Evolutionary conservation across 2,329 filamentous ascomycete genomes (phyloP).

Genomic region (Cytospora piceae): DNA sequence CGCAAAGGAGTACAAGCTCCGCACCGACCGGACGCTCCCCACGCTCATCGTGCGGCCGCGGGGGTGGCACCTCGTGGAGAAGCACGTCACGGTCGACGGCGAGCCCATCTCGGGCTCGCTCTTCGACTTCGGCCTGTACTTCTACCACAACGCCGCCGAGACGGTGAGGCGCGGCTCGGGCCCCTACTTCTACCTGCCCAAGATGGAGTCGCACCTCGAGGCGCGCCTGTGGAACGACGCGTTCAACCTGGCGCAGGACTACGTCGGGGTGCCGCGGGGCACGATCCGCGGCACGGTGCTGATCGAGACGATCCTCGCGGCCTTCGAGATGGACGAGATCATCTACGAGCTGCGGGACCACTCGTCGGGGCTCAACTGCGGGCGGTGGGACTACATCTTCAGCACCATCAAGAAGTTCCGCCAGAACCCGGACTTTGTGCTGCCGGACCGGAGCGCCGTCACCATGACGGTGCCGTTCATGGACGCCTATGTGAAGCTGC

Average conservation of each 20-base stretch:
- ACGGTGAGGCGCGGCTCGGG: conserved; percentile 81
- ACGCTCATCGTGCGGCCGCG: conserved; percentile 93
- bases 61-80: conserved; percentile 98
- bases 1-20: conserved; percentile 95
- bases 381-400: conserved; percentile 99
- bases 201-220: conserved; percentile 98
- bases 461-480: conserved; percentile 99
- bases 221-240: conserved; percentile 97
- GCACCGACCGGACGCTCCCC: conserved; percentile 81
- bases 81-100: conserved; percentile 94
- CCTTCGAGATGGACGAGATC: conserved; percentile 99
- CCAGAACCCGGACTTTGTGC: conserved; percentile 87
- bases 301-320: conserved; percentile 96
- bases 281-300: conserved; percentile 94
- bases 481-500: conserved; percentile 91
- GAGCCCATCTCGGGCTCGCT: conserved; percentile 90
- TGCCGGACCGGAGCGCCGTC: conserved; percentile 86
- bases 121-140: conserved; percentile 98
- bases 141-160: conserved; percentile 97
- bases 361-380: conserved; percentile 95
- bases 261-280: conserved; percentile 83
- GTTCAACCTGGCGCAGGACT: conserved; percentile 95
- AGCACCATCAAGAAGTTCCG: conserved; percentile 99
- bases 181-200: conserved; percentile 97
- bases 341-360: conserved; percentile 99